Conservation (phyloP, 2,329 filamentous ascomycete species). For the Didymella lethalis region DNA sequence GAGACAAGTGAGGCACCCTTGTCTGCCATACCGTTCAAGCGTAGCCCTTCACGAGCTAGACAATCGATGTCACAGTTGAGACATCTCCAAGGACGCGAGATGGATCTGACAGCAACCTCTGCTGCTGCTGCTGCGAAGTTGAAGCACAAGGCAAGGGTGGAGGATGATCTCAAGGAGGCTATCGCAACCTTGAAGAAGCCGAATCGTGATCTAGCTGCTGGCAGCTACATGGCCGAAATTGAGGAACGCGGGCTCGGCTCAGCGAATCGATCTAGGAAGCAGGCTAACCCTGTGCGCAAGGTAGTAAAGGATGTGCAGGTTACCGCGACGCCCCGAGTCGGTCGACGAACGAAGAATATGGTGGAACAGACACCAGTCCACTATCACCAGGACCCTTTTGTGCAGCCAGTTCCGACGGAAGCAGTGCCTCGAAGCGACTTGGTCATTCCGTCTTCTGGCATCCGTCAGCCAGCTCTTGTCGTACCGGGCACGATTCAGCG, state of each 20-base stretch:
- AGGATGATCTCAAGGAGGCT: slow-evolving; percentile 75
- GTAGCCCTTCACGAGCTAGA: slow-evolving; percentile 53
- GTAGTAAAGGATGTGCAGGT: slow-evolving; percentile 50
- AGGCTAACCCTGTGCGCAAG: slow-evolving; percentile 39
- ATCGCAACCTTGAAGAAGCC: slow-evolving; percentile 78
- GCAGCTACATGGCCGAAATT: slow-evolving; percentile 70
- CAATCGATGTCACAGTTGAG: slow-evolving; percentile 53
- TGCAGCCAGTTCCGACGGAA: slow-evolving; percentile 26
- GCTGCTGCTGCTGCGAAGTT: slow-evolving; percentile 65
- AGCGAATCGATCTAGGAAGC: slow-evolving; percentile 41
- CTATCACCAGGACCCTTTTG: slow-evolving; percentile 37
- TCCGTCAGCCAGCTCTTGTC: slow-evolving; percentile 38
- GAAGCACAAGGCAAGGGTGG: slow-evolving; percentile 70
- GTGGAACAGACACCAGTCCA: slow-evolving; percentile 42
- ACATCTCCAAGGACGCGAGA: slow-evolving; percentile 60
- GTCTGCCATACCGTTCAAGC: slow-evolving; percentile 58
- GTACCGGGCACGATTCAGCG: slow-evolving; percentile 40
- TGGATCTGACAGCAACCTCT: slow-evolving; percentile 63
- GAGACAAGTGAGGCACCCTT: slow-evolving; percentile 70
- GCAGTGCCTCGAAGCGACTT: slow-evolving; percentile 41
- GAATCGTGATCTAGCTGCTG: slow-evolving; percentile 74
- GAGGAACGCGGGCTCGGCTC: slow-evolving; percentile 61
- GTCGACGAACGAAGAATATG: slow-evolving; percentile 44
- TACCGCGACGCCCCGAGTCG: slow-evolving; percentile 54
- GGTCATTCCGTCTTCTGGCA: slow-evolving; percentile 52